Evolutionary conservation across 768 basidiomycete species (phyloP).

Genomic region (Phanerochaete sordida): DNA sequence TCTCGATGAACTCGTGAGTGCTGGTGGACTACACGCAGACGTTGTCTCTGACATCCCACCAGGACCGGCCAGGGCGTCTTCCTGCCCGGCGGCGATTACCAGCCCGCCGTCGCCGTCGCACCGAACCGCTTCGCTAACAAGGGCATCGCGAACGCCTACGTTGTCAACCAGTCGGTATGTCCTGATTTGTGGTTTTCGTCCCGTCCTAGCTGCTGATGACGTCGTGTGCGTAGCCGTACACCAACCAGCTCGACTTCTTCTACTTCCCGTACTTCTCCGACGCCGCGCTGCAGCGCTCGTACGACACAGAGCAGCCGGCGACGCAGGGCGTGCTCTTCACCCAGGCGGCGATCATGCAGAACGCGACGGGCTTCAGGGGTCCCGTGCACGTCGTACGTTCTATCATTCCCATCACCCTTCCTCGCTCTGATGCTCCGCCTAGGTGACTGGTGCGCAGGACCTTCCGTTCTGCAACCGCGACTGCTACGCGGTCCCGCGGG

Average conservation of each 20-base stretch:
- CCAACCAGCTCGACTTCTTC: neutral
- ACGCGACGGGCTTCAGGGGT: neutral
- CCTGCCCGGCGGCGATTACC: neutral
- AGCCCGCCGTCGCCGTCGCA: neutral
- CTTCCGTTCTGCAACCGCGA: conserved; percentile 1
- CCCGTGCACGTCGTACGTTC: neutral
- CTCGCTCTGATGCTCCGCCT: neutral
- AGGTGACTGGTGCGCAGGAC: conserved; percentile 1
- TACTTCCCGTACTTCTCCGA: conserved; percentile 2
- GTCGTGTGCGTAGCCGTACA: neutral
- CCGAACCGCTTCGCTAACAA: neutral
- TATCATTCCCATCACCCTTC: neutral
- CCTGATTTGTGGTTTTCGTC: neutral
- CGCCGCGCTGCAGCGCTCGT: neutral
- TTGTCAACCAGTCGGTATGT: neutral
- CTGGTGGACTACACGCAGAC: neutral
- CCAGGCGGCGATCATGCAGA: neutral
- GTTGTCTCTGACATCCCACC: neutral
- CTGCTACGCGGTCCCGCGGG: neutral
- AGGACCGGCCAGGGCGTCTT: neutral
- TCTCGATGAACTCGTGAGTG: neutral
- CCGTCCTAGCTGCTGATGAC: neutral
- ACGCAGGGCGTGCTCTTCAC: neutral
- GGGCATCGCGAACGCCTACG: neutral
- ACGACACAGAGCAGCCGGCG: neutral